phyloP scores from a whole-genome alignment of 257 asterid species.

The Mitragyna speciosa region DNA sequence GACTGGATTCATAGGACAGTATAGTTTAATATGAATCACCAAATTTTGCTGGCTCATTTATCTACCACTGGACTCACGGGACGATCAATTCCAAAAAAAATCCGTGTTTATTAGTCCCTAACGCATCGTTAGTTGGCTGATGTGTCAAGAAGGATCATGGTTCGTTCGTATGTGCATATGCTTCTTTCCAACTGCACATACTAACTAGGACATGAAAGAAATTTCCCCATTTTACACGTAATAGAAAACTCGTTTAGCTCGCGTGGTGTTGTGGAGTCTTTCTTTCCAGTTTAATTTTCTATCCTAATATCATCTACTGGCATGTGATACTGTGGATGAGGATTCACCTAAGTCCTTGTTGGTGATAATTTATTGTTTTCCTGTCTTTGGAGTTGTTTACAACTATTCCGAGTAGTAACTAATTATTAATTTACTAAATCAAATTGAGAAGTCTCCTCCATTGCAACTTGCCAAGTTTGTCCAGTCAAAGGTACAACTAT shows the following conservation, averaged over 20 bases:
- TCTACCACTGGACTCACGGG: no score
- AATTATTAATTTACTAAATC: neutral
- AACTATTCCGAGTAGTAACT: neutral
- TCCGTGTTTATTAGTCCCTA: no score
- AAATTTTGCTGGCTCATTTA: no score
- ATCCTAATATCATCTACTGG: neutral
- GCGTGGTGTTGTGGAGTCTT: neutral
- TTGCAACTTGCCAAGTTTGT: neutral
- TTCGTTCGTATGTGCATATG: no score
- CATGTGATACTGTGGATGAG: neutral
- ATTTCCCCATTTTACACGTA: neutral
- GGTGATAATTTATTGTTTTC: neutral
- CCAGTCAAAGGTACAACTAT: neutral
- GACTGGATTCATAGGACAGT: no score
- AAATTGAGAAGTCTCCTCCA: neutral
- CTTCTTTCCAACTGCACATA: no score
- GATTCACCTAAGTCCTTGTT: neutral
- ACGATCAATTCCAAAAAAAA: no score
- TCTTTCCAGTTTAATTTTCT: neutral
- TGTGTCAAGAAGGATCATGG: no score
- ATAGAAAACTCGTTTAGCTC: neutral
- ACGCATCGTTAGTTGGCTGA: no score
- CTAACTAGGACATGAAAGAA: no score
- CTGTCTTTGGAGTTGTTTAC: neutral
- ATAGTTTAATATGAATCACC: no score